phyloP scores from a whole-genome alignment of 768 basidiomycete species.

The Panaeolus papilionaceus region DNA sequence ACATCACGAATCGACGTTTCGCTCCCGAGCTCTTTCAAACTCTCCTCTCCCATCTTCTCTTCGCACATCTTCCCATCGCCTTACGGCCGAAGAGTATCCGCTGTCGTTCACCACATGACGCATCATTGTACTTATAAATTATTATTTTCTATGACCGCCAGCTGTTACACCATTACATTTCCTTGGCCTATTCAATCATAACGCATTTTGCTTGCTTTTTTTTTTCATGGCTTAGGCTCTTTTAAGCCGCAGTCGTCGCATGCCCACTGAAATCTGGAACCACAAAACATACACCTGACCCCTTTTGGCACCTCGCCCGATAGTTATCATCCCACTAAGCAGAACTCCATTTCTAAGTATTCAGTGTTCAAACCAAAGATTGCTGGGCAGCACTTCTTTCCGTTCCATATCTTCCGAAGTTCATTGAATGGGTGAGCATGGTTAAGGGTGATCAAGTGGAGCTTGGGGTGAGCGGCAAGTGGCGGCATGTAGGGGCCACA shows the following conservation, averaged over 20 bases:
- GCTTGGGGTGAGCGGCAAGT: neutral
- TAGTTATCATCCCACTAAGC: neutral
- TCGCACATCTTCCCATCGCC: neutral
- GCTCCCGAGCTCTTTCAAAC: neutral
- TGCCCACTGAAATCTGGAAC: neutral
- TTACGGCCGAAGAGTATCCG: slow-evolving; percentile 1
- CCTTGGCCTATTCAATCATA: slow-evolving; percentile 14
- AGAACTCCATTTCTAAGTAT: neutral
- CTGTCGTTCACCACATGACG: slow-evolving; percentile 8
- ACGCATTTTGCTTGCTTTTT: neutral
- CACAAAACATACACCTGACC: neutral
- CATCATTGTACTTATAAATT: slow-evolving; percentile 12
- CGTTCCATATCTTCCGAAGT: neutral
- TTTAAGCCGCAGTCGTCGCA: neutral
- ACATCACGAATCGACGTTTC: neutral
- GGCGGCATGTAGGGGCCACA: neutral
- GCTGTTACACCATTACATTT: slow-evolving; percentile 7
- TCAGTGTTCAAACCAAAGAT: neutral
- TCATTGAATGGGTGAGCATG: slow-evolving; percentile 4
- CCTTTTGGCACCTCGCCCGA: neutral
- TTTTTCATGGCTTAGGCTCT: neutral
- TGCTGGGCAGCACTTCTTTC: neutral
- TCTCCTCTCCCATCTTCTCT: neutral
- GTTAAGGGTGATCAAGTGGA: neutral
- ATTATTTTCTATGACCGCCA: neutral